Percentiles rank a stretch among this genome's conserved stretches.
phyloP scores from a whole-genome alignment of 179 eudicot genomes.

The Monotropa hypopitys region DNA sequence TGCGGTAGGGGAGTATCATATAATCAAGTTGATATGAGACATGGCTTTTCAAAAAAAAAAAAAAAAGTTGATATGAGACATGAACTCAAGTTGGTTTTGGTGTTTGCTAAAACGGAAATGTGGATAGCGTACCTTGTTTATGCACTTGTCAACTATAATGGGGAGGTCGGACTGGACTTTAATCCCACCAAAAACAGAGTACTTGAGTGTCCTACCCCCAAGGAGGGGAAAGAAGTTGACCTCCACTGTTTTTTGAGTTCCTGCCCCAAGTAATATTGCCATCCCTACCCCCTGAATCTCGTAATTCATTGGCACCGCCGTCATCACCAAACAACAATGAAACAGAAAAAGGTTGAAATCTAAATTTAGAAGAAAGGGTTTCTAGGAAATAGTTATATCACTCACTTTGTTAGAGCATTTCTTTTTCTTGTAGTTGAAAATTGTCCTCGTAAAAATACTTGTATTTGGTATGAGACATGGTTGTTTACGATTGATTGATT shows the following conservation, averaged over 20 bases:
- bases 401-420: too few species aligned
- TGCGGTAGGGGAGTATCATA: too few species aligned
- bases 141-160: slow-evolving; percentile 22
- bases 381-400: too few species aligned
- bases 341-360: background rate
- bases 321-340: background rate
- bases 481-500: background rate
- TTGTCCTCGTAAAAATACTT: too few species aligned
- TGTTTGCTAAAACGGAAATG: background rate
- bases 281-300: slow-evolving; percentile 27
- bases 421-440: too few species aligned
- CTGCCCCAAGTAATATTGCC: slow-evolving; percentile 17
- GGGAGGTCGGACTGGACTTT: slow-evolving; percentile 34
- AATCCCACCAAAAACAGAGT: slow-evolving; percentile 30
- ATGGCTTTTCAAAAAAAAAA: too few species aligned
- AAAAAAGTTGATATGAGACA: background rate
- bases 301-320: background rate
- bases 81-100: background rate
- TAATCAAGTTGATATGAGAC: background rate
- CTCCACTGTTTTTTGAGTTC: slow-evolving; percentile 11
- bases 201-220: slow-evolving; percentile 20
- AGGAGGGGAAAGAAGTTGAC: slow-evolving; percentile 18
- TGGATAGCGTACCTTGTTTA: slow-evolving; percentile 22
- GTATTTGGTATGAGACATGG: background rate
- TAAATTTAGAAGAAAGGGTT: background rate